phyloP scores from a whole-genome alignment of 129 eudicot species.

The Cynara cardunculus region DNA sequence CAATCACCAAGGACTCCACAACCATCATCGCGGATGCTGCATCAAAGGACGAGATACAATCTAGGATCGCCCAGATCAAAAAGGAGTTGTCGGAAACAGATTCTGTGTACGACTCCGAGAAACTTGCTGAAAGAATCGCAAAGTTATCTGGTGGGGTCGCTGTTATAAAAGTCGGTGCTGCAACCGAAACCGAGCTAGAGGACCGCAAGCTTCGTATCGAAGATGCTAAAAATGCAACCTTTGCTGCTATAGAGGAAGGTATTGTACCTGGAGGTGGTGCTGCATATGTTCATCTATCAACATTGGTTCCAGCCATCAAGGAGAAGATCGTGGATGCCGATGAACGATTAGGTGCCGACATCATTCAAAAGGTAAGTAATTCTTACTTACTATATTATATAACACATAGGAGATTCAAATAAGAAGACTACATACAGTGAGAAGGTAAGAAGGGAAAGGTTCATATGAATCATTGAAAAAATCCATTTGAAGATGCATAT shows the following conservation, averaged over 20 bases:
- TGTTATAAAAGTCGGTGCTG: slow-evolving; percentile 88
- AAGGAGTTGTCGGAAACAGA: slow-evolving; percentile 67
- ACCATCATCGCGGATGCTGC: slow-evolving; percentile 86
- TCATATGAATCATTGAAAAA: too few relatives aligned
- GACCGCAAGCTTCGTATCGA: slow-evolving; percentile 77
- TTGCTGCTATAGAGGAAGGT: slow-evolving; percentile 93
- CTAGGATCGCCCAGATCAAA: slow-evolving; percentile 67
- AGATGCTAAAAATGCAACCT: slow-evolving; percentile 90
- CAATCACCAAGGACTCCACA: slow-evolving; percentile 63
- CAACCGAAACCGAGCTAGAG: slow-evolving; percentile 86
- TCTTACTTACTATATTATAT: not conserved
- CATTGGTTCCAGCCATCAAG: slow-evolving; percentile 66
- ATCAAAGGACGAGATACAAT: slow-evolving; percentile 76
- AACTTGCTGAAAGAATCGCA: slow-evolving; percentile 78
- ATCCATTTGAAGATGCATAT: too few relatives aligned
- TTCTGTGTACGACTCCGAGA: slow-evolving; percentile 71
- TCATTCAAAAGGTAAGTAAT: slow-evolving; percentile 61
- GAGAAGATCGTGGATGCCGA: slow-evolving; percentile 65
- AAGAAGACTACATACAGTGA: not conserved
- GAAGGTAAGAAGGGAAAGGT: not conserved
- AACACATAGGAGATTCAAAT: not conserved
- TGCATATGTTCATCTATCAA: slow-evolving; percentile 68
- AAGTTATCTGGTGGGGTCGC: slow-evolving; percentile 83
- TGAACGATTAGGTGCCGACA: slow-evolving; percentile 77
- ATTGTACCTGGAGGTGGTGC: slow-evolving; percentile 94